Conservation (phyloP, 495 filamentous ascomycete species). For the Aspergillus bertholletiae region DNA sequence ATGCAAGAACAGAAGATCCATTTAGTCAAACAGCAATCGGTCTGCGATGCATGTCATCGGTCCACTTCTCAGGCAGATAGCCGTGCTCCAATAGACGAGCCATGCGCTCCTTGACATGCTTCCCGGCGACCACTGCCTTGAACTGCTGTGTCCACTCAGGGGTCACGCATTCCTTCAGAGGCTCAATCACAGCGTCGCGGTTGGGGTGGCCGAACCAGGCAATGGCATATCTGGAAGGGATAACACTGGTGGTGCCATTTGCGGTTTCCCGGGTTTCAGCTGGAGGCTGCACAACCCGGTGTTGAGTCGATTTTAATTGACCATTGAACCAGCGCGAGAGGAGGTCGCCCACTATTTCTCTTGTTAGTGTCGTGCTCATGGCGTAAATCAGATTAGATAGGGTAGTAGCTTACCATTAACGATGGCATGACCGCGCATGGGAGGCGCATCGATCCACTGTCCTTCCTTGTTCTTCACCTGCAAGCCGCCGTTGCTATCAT, state of each 20-base stretch:
- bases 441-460: constrained; percentile 6
- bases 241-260: background rate
- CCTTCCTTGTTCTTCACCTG: constrained; percentile 4
- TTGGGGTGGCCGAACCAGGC: constrained; percentile 13
- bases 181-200: constrained; percentile 6
- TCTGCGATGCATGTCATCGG: constrained; percentile 8
- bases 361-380: background rate
- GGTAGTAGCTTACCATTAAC: constrained; percentile 4
- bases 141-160: constrained; percentile 3
- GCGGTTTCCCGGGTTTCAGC: background rate
- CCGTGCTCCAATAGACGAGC: constrained; percentile 5
- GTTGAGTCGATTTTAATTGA: constrained; percentile 5
- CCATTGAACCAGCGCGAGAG: constrained; percentile 12
- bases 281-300: constrained; percentile 8
- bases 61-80: constrained; percentile 6
- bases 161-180: constrained; percentile 3
- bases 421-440: constrained; percentile 8
- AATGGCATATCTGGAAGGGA: constrained; percentile 8
- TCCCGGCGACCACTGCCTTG: constrained; percentile 3
- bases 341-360: constrained; percentile 8
- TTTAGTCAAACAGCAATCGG: background rate
- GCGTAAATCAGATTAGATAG: background rate
- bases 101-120: constrained; percentile 10
- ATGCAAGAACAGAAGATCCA: background rate
- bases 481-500: constrained; percentile 5